These are phyloP conservation scores for Picochlorum sp. DNA, from an alignment of 139 green algal species.

Conservation along the genomic window DNA sequence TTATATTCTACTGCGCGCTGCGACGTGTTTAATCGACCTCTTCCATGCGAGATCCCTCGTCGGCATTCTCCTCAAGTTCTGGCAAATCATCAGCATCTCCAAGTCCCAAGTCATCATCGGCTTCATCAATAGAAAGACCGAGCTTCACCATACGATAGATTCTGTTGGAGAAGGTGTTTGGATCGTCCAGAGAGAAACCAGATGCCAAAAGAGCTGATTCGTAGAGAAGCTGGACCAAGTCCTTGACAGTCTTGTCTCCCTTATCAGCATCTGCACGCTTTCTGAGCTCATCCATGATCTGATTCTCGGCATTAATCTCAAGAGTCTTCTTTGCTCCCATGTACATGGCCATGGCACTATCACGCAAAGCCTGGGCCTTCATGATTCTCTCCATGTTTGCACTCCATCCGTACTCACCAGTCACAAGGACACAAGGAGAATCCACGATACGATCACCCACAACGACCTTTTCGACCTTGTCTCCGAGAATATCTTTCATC, in stretches of 20 bases:
- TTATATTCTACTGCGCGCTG: conserved; percentile 10
- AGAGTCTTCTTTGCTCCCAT: conserved; percentile 99
- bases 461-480: conserved; percentile 85
- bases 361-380: conserved; percentile 95
- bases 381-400: conserved; percentile 99
- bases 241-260: conserved; percentile 98
- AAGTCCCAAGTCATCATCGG: conserved; percentile 43
- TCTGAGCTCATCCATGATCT: conserved; percentile 82
- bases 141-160: conserved; percentile 99
- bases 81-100: conserved; percentile 73
- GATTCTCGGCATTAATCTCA: conserved; percentile 98
- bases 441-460: conserved; percentile 98
- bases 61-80: conserved; percentile 85
- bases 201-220: conserved; percentile 95
- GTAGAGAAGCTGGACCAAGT: conserved; percentile 96
- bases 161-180: conserved; percentile 89
- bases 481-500: conserved; percentile 97
- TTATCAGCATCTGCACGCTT: conserved; percentile 21
- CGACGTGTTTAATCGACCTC: conserved; percentile 71
- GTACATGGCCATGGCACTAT: conserved; percentile 94
- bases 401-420: conserved; percentile 98
- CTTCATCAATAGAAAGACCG: conserved; percentile 95
- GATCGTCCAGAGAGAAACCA: conserved; percentile 97
- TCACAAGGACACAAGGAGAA: conserved; percentile 98
- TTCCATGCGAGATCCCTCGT: conserved; percentile 96